Base-by-base conservation (phyloP, 805 yeast species). In the Candida taoyuanica region DNA sequence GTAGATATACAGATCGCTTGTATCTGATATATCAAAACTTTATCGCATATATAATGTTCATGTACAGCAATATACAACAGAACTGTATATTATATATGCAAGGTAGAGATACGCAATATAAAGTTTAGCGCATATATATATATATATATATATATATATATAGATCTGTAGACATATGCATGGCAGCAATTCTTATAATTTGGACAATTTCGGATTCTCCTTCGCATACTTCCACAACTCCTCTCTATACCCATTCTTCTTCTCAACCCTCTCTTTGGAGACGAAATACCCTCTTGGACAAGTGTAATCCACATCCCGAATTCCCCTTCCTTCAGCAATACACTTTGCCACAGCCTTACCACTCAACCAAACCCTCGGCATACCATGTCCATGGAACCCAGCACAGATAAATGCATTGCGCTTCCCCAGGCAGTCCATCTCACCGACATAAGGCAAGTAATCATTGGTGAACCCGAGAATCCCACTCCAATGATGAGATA, bases 331-430 rank as follows among this genome's bases (percentile, higher is more conserved):
- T 19, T 35, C 29, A 7, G 40, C 33, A 13, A 51, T 40, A 35
- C 58, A 50, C 5, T 51, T 48, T 4, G 67, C 70, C 16, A 70
- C 40, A 1, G 68, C 70, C 39, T 65, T 62, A 13, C 69, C 72
- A 30, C 60, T 46, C 6, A 66, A 36, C 39, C 63, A 63, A 8
- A 68, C 65, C 29, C 74, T 55, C 24, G 76, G 74, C 74, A 71
- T 70, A 17, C 76, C 76, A 50, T 71, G 76, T 3, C 75, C 76
- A 30, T 67, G 64, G 52, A 68, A 71, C 0, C 76, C 76, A 4
- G 74, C 74, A 43, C 61, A 54, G n/a, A 65, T 53, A 41, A 50
- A 70, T n/a, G 60, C 55, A 38, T 59, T 53, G 26, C 50, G 46
- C 23, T 57, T 56, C 4, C 46, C 51, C 17, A 52, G 43, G 8